Base-by-base conservation (phyloP, 2,329 filamentous ascomycete species). In the Cryphonectria radicalis region DNA sequence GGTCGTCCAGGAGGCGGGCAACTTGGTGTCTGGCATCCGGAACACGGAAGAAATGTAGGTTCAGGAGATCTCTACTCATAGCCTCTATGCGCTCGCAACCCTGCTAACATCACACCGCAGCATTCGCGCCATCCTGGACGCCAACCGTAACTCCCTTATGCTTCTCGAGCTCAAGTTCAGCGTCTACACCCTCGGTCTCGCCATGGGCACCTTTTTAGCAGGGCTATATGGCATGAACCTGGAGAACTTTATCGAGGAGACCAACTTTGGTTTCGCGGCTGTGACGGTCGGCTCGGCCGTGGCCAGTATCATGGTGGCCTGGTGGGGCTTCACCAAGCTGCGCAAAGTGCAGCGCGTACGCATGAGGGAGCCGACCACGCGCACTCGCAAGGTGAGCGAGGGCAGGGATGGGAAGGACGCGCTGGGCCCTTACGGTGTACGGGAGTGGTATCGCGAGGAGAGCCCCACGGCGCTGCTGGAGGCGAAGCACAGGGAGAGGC, bases 141-240 rank as follows among this genome's bases (percentile, higher is more conserved):
- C 96, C 69, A 99, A 99, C 80, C 95, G 96, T 75, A 99, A 99
- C 84, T 93, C 94, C 11, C 92, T 99, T 75, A 99, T 99, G 96
- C 87, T 99, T 25, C 88, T 98, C 43, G 96, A 98, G 74, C 90
- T 99, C 76, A 97, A 97, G 79, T 97, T 98, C 83, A 96, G 93
- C 79, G 95, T 99, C 72, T 93, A 94, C 70, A 98, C 96, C 0
- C 89, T 99, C 5, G 94, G 95, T n/a, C 90, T 98, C 64, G 95
- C 94, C 69, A 94, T 95, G 79, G 96, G 96, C 69, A 98, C 96
- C 66, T 97, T 98, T 79, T 88, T 98, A 77, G 97, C 96, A 11
- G 95, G 95, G n/a, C 90, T 99, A n/a, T 99, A 98, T 86, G 96
- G 96, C 76, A 98, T 98, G 95, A 99, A 99, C 84, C 85, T 99